Percentiles rank a stretch among this genome's conserved stretches.
phyloP scores from a whole-genome alignment of 768 basidiomycete species.

The Agaricus sinodeliciosus region DNA sequence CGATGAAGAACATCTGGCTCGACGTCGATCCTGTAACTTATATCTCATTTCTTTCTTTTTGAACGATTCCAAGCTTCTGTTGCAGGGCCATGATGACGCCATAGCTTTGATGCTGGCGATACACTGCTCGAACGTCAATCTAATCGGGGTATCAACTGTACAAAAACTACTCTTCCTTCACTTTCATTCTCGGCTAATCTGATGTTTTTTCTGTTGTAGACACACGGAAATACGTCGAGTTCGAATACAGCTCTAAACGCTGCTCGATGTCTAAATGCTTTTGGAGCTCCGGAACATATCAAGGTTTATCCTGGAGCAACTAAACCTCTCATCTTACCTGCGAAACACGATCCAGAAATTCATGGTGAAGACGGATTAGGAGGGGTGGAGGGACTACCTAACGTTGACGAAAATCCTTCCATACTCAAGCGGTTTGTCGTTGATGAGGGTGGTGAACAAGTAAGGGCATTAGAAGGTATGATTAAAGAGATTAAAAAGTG shows the following conservation, averaged over 20 bases:
- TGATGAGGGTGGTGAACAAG: slow-evolving; percentile 24
- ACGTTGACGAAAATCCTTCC: slow-evolving; percentile 44
- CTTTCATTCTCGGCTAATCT: background rate
- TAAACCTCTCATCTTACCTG: slow-evolving; percentile 59
- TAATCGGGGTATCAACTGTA: slow-evolving; percentile 84
- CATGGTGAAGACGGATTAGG: slow-evolving; percentile 81
- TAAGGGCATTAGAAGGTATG: slow-evolving; percentile 68
- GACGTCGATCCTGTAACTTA: slow-evolving; percentile 55
- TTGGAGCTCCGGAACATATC: slow-evolving; percentile 51
- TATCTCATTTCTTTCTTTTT: background rate
- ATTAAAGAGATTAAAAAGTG: slow-evolving; percentile 41
- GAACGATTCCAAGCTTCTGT: background rate
- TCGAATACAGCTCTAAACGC: slow-evolving; percentile 66
- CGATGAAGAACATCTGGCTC: slow-evolving; percentile 45
- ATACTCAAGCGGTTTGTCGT: slow-evolving; percentile 46
- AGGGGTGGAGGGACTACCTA: slow-evolving; percentile 59
- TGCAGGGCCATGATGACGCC: slow-evolving; percentile 88
- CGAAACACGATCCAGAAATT: slow-evolving; percentile 66
- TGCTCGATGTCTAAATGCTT: slow-evolving; percentile 69
- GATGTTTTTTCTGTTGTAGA: slow-evolving; percentile 31
- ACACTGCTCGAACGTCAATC: slow-evolving; percentile 53
- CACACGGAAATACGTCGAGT: slow-evolving; percentile 72
- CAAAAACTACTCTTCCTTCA: slow-evolving; percentile 10
- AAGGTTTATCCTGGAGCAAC: slow-evolving; percentile 64
- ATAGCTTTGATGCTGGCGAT: slow-evolving; percentile 75